Conservation (phyloP, 352 stramenopile genomes). For the Pythium aphanidermatum region DNA sequence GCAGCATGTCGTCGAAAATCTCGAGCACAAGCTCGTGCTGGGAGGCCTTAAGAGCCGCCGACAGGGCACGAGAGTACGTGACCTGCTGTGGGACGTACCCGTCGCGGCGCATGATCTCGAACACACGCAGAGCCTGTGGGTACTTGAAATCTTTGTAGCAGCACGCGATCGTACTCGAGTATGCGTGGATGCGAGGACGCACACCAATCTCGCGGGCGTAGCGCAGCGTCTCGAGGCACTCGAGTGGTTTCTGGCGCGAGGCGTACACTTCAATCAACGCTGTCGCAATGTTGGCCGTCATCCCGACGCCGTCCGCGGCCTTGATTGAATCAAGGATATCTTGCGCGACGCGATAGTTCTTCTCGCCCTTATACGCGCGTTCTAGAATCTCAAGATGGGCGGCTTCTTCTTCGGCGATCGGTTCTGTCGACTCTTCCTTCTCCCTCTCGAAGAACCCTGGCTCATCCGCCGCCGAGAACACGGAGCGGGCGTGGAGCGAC, state of each 20-base stretch:
- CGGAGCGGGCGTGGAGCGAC: conserved; percentile 1
- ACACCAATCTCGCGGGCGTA: conserved; percentile 60
- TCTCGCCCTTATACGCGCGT: conserved; percentile 27
- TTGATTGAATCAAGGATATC: conserved; percentile 54
- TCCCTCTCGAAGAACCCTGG: conserved; percentile 2
- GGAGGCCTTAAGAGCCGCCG: conserved; percentile 63
- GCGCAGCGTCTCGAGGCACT: conserved; percentile 61
- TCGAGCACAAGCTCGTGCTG: conserved; percentile 83
- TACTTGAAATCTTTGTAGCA: conserved; percentile 74
- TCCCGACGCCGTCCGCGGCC: conserved; percentile 19
- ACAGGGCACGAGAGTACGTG: conserved; percentile 82
- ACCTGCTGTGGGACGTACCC: conserved; percentile 72
- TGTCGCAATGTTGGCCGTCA: conserved; percentile 43
- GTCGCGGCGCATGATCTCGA: conserved; percentile 85
- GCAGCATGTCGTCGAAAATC: conserved; percentile 86
- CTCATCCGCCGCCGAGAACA: conserved; percentile 15
- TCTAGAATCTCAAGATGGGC: conserved; percentile 20
- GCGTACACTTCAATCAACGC: conserved; percentile 62
- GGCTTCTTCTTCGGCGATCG: conserved; percentile 14
- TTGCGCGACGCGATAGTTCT: conserved; percentile 33
- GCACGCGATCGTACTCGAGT: conserved; percentile 71
- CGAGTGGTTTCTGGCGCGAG: conserved; percentile 27
- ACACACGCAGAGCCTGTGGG: conserved; percentile 67
- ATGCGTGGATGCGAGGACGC: conserved; percentile 75
- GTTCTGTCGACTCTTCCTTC: conserved; percentile 1